A percentile compares a stretch with the other conserved stretches of the same genome.
These are phyloP conservation scores for Botrytis hyacinthi DNA, from an alignment of 2,329 filamentous ascomycete genomes.

Conservation along the genomic window DNA sequence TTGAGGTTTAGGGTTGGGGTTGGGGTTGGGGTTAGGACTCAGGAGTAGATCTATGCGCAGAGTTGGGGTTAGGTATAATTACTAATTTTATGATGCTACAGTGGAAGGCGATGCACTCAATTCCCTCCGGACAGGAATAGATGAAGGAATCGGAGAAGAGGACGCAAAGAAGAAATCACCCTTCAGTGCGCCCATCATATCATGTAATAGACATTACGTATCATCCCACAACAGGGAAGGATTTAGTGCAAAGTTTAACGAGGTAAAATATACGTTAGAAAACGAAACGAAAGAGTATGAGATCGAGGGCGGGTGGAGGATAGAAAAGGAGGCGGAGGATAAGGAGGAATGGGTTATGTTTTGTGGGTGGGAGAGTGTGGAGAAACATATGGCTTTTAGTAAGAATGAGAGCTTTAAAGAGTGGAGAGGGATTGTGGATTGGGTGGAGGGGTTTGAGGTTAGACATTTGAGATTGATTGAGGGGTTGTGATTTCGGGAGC, in stretches of 20 bases:
- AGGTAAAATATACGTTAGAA: slow-evolving; percentile 20
- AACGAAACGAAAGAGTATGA: slow-evolving; percentile 22
- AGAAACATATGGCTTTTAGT: slow-evolving; percentile 23
- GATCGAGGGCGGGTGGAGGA: slow-evolving; percentile 27
- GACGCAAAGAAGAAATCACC: slow-evolving; percentile 13
- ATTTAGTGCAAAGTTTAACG: slow-evolving; percentile 19
- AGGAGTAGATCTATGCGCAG: background rate
- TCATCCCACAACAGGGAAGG: slow-evolving; percentile 21
- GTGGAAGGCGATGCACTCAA: background rate
- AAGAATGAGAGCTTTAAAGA: slow-evolving; percentile 23
- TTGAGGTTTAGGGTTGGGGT: background rate
- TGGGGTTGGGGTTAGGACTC: too few relatives aligned
- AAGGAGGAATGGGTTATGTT: slow-evolving; percentile 30
- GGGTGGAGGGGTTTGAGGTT: slow-evolving; percentile 26
- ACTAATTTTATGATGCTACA: background rate
- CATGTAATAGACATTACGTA: slow-evolving; percentile 25
- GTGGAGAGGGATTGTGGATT: slow-evolving; percentile 23
- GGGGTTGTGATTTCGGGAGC: background rate
- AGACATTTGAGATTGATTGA: slow-evolving; percentile 24
- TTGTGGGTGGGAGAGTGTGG: slow-evolving; percentile 25
- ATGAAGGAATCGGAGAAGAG: background rate
- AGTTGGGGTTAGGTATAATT: background rate
- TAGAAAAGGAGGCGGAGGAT: slow-evolving; percentile 26
- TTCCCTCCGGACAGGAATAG: background rate
- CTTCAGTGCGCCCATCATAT: slow-evolving; percentile 23